These are phyloP conservation scores for Asparagopsis taxiformis DNA, from an alignment of 31 red algal genomes.

Conservation along the genomic window DNA sequence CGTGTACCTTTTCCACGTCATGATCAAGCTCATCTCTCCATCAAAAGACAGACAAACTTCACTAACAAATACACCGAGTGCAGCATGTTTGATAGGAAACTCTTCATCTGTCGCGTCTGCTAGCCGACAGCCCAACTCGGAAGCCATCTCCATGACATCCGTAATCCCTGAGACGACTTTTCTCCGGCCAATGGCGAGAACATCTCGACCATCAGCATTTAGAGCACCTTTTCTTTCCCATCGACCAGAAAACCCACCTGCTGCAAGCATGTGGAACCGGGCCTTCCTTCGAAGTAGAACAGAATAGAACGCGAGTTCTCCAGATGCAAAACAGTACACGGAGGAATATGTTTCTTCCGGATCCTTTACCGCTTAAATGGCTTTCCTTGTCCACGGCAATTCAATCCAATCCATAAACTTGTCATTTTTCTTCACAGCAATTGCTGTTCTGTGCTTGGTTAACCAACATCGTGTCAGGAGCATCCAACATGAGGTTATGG, in stretches of 20 bases:
- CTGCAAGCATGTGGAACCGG: conserved; percentile 56
- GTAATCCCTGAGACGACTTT: too few relatives aligned
- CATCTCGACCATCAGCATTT: too few relatives aligned
- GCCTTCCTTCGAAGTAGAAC: conserved; percentile 62
- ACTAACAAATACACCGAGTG: too few relatives aligned
- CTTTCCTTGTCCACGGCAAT: conserved; percentile 55
- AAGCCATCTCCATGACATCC: too few relatives aligned
- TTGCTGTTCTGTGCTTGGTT: too few relatives aligned
- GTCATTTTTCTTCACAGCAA: conserved; percentile 43
- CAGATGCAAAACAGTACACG: conserved; percentile 35
- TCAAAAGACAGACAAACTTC: conserved; percentile 28
- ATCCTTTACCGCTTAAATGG: conserved; percentile 3
- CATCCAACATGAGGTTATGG: conserved; percentile 64
- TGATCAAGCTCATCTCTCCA: conserved; percentile 19
- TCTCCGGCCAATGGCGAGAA: too few relatives aligned
- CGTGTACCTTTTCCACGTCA: too few relatives aligned
- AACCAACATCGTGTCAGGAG: conserved; percentile 20
- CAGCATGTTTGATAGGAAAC: conserved; percentile 17
- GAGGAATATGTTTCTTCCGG: conserved; percentile 20
- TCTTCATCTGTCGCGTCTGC: conserved; percentile 27
- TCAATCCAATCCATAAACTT: conserved; percentile 69
- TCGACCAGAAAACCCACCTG: conserved; percentile 47
- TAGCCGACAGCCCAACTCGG: conserved; percentile 23
- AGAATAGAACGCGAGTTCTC: conserved; percentile 71
- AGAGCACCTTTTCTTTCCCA: conserved; percentile 53